Evolutionary conservation across 331 rosid genomes (phyloP).

Genomic region (Spiraea crenata): DNA sequence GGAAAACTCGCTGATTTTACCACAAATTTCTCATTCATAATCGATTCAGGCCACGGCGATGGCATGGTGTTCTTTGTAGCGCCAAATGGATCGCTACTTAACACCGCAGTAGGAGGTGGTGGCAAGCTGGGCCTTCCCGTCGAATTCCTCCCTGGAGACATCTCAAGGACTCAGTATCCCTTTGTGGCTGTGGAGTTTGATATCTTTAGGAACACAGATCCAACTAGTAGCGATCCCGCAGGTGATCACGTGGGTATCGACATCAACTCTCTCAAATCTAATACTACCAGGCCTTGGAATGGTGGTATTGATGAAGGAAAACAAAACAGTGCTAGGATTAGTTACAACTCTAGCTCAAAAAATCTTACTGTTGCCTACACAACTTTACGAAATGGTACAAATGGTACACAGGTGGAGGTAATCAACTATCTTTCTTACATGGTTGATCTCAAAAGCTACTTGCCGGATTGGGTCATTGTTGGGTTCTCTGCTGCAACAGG

Average conservation of each 20-base stretch:
- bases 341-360: neutral
- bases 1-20: neutral
- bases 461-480: no score
- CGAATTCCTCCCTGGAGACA: neutral
- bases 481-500: neutral
- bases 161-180: neutral
- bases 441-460: no score
- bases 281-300: neutral
- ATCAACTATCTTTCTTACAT: no score
- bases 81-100: neutral
- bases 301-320: neutral
- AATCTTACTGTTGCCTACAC: neutral
- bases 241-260: neutral
- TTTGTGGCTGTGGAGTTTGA: neutral
- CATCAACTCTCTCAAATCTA: neutral
- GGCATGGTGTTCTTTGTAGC: neutral
- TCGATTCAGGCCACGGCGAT: neutral
- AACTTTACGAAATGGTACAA: conserved; percentile 11
- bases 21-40: neutral
- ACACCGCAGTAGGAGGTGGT: neutral
- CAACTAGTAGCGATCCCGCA: neutral
- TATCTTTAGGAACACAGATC: neutral
- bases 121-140: neutral
- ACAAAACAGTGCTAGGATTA: neutral
- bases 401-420: neutral